Evolutionary conservation across 2,329 filamentous ascomycete species (phyloP), one percentile per base, ranked within the genome.

Genomic region (Diplodia mutila): DNA sequence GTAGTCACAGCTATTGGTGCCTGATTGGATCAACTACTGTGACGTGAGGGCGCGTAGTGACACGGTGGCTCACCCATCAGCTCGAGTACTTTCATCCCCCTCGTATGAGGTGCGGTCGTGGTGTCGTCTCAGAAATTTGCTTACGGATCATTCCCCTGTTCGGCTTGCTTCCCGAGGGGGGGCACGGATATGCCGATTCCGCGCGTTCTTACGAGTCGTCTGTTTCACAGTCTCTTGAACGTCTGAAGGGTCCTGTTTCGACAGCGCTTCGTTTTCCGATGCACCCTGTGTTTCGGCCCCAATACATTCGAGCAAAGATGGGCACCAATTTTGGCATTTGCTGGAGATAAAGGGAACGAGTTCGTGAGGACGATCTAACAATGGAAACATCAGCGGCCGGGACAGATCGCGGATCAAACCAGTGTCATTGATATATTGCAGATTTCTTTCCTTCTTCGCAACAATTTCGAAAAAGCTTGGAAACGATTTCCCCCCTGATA

Each of bases 211-310:
- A 48, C 39, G 59, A 27, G 49, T 51, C 59, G 9, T 51, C 14
- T 21, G 59, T 63, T 63, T 63, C 59, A 63, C 27, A 37, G 49
- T 14, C 32, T 32, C 46, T 29, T 37, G 16, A 21, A 48, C 14
- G 16, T 63, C 18, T 51, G 59, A 25, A 51, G 42, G 16, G 23
- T 27, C 42, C 29, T 51, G 59, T 63, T 63, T 51, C 59, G 46
- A 37, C 46, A n/a, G 34, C 5, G 16, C 29, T 32, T 63, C 46
- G 59, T 23, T 63, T 63, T 27, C 59, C 59, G 59, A 48, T 63
- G 59, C 59, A 63, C 46, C 59, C 59, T 63, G 32, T n/a, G 59
- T 63, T 63, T 63, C 59, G 59, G 32, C 49, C 59, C 25, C 34
- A 21, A 51, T 34, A 32, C 14, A n/a, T 29, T 29, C 23, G 27